Conservation (phyloP, 495 filamentous ascomycete species). For the Hypoxylon trugodes region DNA sequence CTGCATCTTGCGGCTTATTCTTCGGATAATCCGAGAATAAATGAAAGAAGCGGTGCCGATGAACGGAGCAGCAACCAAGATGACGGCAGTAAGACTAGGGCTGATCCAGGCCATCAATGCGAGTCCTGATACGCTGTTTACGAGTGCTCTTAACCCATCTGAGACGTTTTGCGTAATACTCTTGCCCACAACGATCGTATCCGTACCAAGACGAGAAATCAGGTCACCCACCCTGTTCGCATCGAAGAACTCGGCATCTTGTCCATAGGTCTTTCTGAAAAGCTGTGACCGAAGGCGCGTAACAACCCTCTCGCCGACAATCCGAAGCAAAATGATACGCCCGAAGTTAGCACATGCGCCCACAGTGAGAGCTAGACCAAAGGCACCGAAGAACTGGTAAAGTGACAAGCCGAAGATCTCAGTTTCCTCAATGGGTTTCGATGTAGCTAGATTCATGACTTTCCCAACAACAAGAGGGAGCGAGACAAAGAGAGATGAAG, state of each 20-base stretch:
- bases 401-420: slow-evolving; percentile 77
- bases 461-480: slow-evolving; percentile 96
- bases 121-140: slow-evolving; percentile 89
- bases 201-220: slow-evolving; percentile 92
- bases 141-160: slow-evolving; percentile 86
- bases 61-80: slow-evolving; percentile 87
- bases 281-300: slow-evolving; percentile 86
- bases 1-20: slow-evolving; percentile 89
- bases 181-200: slow-evolving; percentile 97
- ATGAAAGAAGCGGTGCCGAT: slow-evolving; percentile 91
- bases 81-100: slow-evolving; percentile 85
- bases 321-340: slow-evolving; percentile 90
- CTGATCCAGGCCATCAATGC: slow-evolving; percentile 92
- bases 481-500: slow-evolving; percentile 89
- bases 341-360: slow-evolving; percentile 92
- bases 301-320: slow-evolving; percentile 94
- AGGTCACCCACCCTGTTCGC: slow-evolving; percentile 96
- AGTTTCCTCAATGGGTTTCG: slow-evolving; percentile 60
- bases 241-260: slow-evolving; percentile 99
- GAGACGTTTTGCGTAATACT: slow-evolving; percentile 98
- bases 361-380: slow-evolving; percentile 72
- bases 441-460: slow-evolving; percentile 87
- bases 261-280: slow-evolving; percentile 87
- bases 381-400: slow-evolving; percentile 78
- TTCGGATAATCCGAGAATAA: slow-evolving; percentile 86